phyloP scores from a whole-genome alignment of 768 basidiomycete species.

The Pilatotrama ljubarskyi region DNA sequence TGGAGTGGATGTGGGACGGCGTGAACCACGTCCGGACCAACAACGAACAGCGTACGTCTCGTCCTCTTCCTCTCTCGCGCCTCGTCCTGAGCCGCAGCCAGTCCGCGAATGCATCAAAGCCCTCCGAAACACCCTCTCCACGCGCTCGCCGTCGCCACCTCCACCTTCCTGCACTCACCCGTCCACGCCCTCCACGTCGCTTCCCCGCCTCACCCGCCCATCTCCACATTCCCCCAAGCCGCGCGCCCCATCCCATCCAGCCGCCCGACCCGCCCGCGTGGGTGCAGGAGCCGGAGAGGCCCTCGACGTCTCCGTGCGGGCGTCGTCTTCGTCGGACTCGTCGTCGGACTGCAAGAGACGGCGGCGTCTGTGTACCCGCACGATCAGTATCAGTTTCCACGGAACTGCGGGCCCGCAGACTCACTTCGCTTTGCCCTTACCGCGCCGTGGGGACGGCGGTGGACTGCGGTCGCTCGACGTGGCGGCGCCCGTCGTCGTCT shows the following conservation, averaged over 20 bases:
- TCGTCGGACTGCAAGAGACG: constrained; percentile 56
- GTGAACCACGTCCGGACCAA: constrained; percentile 28
- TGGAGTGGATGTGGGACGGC: constrained; percentile 58
- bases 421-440: constrained; percentile 34
- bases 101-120: constrained; percentile 64
- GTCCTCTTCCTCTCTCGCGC: neutral
- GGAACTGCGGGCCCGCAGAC: constrained; percentile 23
- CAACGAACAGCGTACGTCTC: constrained; percentile 29
- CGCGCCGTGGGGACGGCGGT: constrained; percentile 15
- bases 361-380: constrained; percentile 43
- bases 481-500: constrained; percentile 39
- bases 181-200: constrained; percentile 22
- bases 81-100: neutral
- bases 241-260: constrained; percentile 5
- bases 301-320: constrained; percentile 30
- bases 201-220: constrained; percentile 21
- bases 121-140: constrained; percentile 60
- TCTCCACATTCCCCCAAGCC: constrained; percentile 16
- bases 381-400: neutral
- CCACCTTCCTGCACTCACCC: constrained; percentile 32
- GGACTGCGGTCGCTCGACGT: constrained; percentile 24
- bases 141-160: constrained; percentile 62
- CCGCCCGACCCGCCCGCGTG: constrained; percentile 37
- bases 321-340: constrained; percentile 42
- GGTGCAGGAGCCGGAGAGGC: constrained; percentile 41